phyloP scores from a whole-genome alignment of 2,329 filamentous ascomycete species.

The Cryphonectria naterciae region DNA sequence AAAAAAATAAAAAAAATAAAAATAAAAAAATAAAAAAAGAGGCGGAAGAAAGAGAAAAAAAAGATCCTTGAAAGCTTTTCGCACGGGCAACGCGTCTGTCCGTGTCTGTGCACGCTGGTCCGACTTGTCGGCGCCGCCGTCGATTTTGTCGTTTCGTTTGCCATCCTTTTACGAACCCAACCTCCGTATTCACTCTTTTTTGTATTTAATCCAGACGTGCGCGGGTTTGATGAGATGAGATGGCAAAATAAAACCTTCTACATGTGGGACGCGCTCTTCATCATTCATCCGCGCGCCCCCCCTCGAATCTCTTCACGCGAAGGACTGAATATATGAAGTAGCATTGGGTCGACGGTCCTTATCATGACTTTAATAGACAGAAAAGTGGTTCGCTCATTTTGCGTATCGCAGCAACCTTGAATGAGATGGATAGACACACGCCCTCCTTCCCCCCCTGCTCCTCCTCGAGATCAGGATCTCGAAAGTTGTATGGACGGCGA shows the following conservation, averaged over 20 bases:
- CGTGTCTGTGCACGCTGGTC: slow-evolving; percentile 18
- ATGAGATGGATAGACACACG: slow-evolving; percentile 19
- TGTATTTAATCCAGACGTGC: neutral
- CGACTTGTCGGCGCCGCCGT: slow-evolving; percentile 19
- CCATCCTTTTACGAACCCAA: slow-evolving; percentile 12
- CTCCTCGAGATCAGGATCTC: slow-evolving; percentile 20
- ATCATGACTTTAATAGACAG: slow-evolving; percentile 24
- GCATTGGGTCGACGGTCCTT: slow-evolving; percentile 11
- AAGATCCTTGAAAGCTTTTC: neutral
- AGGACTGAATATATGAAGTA: neutral
- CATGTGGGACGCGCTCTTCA: neutral
- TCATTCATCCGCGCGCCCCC: neutral
- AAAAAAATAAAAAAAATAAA: too few species aligned
- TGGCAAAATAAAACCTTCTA: neutral
- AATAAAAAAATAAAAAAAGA: neutral
- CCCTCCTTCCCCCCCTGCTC: slow-evolving; percentile 3
- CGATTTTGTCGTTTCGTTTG: neutral
- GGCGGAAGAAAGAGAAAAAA: too few species aligned
- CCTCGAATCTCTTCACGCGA: slow-evolving; percentile 15
- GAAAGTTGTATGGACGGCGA: slow-evolving; percentile 6
- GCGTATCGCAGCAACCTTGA: slow-evolving; percentile 21
- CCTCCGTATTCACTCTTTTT: slow-evolving; percentile 12
- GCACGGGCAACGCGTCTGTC: neutral
- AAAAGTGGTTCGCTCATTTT: slow-evolving; percentile 30
- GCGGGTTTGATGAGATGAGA: neutral